Evolutionary conservation across 805 yeast species (phyloP), one percentile per base, ranked within the genome.

Genomic region (Debaryomyces hansenii): DNA sequence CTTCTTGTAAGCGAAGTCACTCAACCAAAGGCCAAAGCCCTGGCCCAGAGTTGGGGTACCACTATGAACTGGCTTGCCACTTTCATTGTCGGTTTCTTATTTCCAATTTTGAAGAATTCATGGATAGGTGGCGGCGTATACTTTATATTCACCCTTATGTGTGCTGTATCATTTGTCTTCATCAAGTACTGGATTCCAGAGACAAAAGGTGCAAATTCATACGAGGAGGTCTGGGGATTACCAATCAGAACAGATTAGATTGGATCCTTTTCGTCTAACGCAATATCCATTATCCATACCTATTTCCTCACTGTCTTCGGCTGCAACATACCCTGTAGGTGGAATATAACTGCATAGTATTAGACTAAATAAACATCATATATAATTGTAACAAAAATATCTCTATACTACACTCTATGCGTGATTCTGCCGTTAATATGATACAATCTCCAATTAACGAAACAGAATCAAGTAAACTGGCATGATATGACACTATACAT

Each of bases 21-120:
- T 0, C 95, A 90, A 49, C 69, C 78, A 1, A 81, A 83, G 48
- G 92, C 92, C 1, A 83, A 83, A 47, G 91, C 91, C 2, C 74
- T 83, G 38, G 97, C 98, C 0, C 99, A 94, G 67, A 85, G 96
- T 61, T 85, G 88, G 74, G 98, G 96, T 10, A 90, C 94, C 0
- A 80, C 89, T 11, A 80, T 88, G 70, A 94, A 92, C 63, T 92
- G 97, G 97, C 55, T 88, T 9, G 86, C 96, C 8, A 90, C 97
- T 0, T 92, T 94, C 58, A 54, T 83, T 0, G 82, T 89, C 28
- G 97, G 96, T 0, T 85, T 76, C 51, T 59, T 83, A 16, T 92
- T 94, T 74, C 99, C 99, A 1, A 66, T 84, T 4, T 62, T 87
- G 20, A 83, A 85, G 62, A 66, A 70, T 11, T 56, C 66, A 4